Conservation (phyloP, 768 basidiomycete species). For the Chalciporus pseudorubinellus region DNA sequence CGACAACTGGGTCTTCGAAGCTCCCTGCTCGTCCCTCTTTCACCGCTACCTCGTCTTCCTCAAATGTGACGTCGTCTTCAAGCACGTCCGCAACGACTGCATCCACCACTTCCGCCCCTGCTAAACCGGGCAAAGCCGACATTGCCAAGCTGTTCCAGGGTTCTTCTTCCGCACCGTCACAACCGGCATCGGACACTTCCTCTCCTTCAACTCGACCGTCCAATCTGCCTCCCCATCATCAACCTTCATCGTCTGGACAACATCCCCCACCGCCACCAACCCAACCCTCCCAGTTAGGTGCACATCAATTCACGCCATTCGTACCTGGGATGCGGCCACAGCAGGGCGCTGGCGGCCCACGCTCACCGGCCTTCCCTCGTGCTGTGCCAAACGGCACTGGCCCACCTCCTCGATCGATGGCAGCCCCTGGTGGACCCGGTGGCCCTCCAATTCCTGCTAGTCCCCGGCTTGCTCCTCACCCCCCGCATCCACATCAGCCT, state of each 20-base stretch:
- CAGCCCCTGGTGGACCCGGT: slow-evolving; percentile 48
- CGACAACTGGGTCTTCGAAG: slow-evolving; percentile 39
- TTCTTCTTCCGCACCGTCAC: slow-evolving; percentile 39
- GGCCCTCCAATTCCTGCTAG: slow-evolving; percentile 55
- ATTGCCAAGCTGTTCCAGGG: slow-evolving; percentile 42
- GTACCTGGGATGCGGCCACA: slow-evolving; percentile 49
- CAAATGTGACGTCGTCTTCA: slow-evolving; percentile 31
- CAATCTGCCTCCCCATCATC: slow-evolving; percentile 49
- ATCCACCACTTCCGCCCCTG: slow-evolving; percentile 35
- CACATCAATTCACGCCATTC: slow-evolving; percentile 47
- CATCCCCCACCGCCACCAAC: slow-evolving; percentile 38
- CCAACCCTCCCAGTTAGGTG: slow-evolving; percentile 41
- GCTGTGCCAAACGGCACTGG: slow-evolving; percentile 60
- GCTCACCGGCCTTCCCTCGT: slow-evolving; percentile 66
- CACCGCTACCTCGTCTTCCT: slow-evolving; percentile 16
- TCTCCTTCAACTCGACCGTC: slow-evolving; percentile 57
- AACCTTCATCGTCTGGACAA: slow-evolving; percentile 36
- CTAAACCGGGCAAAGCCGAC: slow-evolving; percentile 37
- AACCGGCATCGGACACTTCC: slow-evolving; percentile 51
- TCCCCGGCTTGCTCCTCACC: slow-evolving; percentile 61
- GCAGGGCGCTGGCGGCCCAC: slow-evolving; percentile 50
- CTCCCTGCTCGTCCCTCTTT: slow-evolving; percentile 28
- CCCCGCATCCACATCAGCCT: slow-evolving; percentile 45
- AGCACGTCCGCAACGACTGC: slow-evolving; percentile 32
- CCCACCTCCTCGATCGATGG: slow-evolving; percentile 45